These are phyloP conservation scores for Populus trichocarpa DNA, from an alignment of 441 rosid species.

Conservation along the genomic window DNA sequence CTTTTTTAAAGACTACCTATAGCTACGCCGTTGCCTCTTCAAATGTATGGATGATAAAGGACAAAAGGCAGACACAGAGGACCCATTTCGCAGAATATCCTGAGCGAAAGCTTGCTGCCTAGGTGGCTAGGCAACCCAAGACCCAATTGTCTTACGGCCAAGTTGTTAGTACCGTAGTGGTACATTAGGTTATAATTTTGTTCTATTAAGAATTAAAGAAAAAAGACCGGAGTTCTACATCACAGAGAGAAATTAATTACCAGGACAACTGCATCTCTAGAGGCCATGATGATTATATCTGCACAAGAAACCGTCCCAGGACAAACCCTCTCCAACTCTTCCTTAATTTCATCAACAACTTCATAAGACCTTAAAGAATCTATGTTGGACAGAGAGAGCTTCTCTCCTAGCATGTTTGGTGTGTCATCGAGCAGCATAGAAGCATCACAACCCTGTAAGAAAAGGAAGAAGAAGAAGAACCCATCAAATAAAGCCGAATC, in stretches of 20 bases:
- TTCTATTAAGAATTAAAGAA: not conserved
- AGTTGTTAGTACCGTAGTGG: not conserved
- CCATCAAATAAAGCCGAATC: not conserved
- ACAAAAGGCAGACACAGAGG: slow-evolving; percentile 14
- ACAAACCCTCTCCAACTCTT: slow-evolving; percentile 70
- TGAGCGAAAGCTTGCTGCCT: not conserved
- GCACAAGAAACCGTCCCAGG: slow-evolving; percentile 88
- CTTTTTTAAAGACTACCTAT: not conserved
- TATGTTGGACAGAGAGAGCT: slow-evolving; percentile 77
- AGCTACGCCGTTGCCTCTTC: not conserved
- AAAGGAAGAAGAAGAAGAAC: not conserved
- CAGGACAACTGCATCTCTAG: slow-evolving; percentile 89
- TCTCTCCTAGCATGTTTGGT: slow-evolving; percentile 77
- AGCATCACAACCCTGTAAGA: slow-evolving; percentile 78
- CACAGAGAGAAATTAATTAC: slow-evolving; percentile 34
- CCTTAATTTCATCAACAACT: slow-evolving; percentile 70
- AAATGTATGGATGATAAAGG: not conserved
- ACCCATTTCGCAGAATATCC: slow-evolving; percentile 18
- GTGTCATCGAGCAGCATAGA: slow-evolving; percentile 93
- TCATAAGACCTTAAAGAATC: slow-evolving; percentile 78
- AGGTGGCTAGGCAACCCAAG: not conserved
- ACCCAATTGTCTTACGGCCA: not conserved
- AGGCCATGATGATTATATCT: slow-evolving; percentile 79
- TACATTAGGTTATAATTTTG: not conserved
- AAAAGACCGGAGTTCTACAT: not conserved